phyloP scores from a whole-genome alignment of 2,329 filamentous ascomycete species.

The Leptoxyphium fumago region DNA sequence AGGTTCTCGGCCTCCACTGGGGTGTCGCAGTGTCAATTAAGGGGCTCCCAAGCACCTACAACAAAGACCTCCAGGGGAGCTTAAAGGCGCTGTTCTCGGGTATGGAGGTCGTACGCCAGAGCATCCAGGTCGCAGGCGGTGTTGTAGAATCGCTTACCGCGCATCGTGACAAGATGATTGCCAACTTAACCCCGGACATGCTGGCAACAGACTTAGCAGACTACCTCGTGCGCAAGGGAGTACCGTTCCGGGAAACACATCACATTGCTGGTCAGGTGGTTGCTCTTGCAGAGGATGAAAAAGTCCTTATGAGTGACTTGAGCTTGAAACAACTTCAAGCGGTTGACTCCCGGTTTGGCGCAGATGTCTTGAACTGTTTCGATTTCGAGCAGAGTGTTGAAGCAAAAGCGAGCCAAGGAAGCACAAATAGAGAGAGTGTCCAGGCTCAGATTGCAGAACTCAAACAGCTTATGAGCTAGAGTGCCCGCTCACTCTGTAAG shows the following conservation, averaged over 20 bases:
- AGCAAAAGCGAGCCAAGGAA: neutral
- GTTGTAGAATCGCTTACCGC: conserved; percentile 56
- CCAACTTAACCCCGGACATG: conserved; percentile 67
- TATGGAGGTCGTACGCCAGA: conserved; percentile 62
- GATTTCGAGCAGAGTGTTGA: conserved; percentile 45
- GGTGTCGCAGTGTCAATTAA: conserved; percentile 59
- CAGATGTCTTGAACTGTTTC: conserved; percentile 53
- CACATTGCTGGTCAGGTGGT: conserved; percentile 58
- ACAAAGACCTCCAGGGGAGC: conserved; percentile 74
- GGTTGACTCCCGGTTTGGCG: conserved; percentile 51
- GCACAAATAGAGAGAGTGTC: neutral
- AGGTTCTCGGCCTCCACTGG: conserved; percentile 61
- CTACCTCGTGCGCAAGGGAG: conserved; percentile 44
- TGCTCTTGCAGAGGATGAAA: conserved; percentile 48
- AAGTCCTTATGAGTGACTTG: conserved; percentile 52
- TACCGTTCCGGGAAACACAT: conserved; percentile 62
- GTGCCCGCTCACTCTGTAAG: too few relatives aligned
- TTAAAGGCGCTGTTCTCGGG: conserved; percentile 66
- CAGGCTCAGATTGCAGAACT: neutral
- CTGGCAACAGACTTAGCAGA: conserved; percentile 57
- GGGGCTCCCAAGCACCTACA: conserved; percentile 63
- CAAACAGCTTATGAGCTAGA: too few relatives aligned
- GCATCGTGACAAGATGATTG: conserved; percentile 57
- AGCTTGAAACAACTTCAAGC: conserved; percentile 46
- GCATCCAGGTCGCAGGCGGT: conserved; percentile 63